These are phyloP conservation scores for Pelargonium myrrhifolium DNA, from an alignment of 441 rosid genomes.

Conservation along the genomic window DNA sequence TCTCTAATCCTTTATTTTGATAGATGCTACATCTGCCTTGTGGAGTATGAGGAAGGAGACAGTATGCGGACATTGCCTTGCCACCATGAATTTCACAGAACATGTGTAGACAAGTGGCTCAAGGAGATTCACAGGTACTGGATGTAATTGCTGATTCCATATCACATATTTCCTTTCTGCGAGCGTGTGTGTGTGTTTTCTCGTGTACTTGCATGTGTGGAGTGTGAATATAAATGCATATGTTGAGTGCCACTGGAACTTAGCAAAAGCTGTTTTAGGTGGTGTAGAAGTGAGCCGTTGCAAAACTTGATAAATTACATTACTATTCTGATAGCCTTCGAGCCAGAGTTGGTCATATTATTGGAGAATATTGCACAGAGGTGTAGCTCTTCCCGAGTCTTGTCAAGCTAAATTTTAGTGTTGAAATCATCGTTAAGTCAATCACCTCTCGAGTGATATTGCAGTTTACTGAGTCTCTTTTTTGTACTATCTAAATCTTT, in stretches of 20 bases:
- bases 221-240: not conserved
- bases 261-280: not conserved
- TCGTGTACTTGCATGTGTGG: not conserved
- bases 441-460: too few relatives aligned
- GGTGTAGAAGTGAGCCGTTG: too few relatives aligned
- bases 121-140: conserved; percentile 93
- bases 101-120: conserved; percentile 93
- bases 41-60: conserved; percentile 95
- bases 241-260: not conserved
- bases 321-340: too few relatives aligned
- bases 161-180: not conserved
- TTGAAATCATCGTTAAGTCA: too few relatives aligned
- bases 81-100: conserved; percentile 76
- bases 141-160: conserved; percentile 1
- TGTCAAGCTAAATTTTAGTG: too few relatives aligned
- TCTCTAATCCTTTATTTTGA: conserved; percentile 6
- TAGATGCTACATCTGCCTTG: conserved; percentile 96
- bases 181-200: not conserved
- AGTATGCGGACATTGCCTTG: conserved; percentile 76
- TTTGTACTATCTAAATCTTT: too few relatives aligned
- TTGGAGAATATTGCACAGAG: too few relatives aligned
- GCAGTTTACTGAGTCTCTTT: too few relatives aligned
- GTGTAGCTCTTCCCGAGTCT: too few relatives aligned
- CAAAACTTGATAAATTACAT: too few relatives aligned
- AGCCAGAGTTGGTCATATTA: too few relatives aligned